Base-by-base conservation (phyloP, 2,329 filamentous ascomycete genomes). In the Chlorencoelia australis region DNA sequence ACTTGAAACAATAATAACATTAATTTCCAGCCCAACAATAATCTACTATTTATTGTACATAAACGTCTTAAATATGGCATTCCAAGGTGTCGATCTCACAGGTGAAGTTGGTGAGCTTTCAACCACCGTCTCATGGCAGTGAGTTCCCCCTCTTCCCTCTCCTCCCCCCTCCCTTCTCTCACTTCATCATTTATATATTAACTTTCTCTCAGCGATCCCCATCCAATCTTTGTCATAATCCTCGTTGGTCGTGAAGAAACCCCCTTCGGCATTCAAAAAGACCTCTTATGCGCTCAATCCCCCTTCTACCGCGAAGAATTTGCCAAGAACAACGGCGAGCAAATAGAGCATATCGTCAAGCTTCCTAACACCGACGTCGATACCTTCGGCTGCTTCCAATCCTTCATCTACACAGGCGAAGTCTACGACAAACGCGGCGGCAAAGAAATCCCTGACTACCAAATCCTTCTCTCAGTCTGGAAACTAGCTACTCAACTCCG, bases 301-400 rank as follows among this genome's bases (percentile, higher is more conserved):
- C 48, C 50, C 3, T 52, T 46, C 38, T 55, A 49, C 25, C 47
- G 49, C 24, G 40, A 51, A 18, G 35, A 44, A 14, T 52, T 52
- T 35, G 36, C 36, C 8, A 44, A 45, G 18, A 37, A 40, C 20
- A 36, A 30, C 8, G 13, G 42, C 10, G 35, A 33, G 7, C 36
- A 42, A 33, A 40, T 54, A 18, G 52, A 54, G 25, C 37, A 43
- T 20, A 26, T 54, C 10, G 43, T 54, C 21, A 50, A 45, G 33
- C 43, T 53, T 14, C 47, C 50, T 5, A 41, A 51, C 21, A 48
- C 43, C 6, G 44, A 45, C 35, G 25, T 40, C 19, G 42, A 46
- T 11, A 44, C 47, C 10, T 55, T 55, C 32, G 52, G 52, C 22
- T 53, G 48, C 31, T 53, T 53, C 25, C 50, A 53, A 32, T 47